Percentiles rank a stretch among this genome's conserved stretches.
Evolutionary conservation across 2,329 filamentous ascomycete genomes (phyloP).

Genomic region (Pseudocercospora fijiensis): DNA sequence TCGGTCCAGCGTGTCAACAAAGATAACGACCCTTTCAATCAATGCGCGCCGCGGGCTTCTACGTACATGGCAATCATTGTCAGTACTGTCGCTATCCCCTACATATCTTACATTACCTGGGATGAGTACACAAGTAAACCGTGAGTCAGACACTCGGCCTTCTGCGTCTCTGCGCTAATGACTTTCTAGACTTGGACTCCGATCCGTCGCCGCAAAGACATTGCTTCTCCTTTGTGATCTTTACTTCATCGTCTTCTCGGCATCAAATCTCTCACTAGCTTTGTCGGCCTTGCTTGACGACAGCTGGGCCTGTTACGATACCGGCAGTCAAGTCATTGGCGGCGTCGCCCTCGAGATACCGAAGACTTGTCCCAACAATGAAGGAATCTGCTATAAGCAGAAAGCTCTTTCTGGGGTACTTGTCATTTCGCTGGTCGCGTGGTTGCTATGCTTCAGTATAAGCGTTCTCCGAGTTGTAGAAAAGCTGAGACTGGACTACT

Average conservation of each 20-base stretch:
- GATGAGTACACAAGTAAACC: slow-evolving; percentile 97
- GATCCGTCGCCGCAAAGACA: slow-evolving; percentile 80
- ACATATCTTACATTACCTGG: slow-evolving; percentile 89
- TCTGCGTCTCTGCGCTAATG: slow-evolving; percentile 16
- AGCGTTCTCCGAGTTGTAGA: slow-evolving; percentile 54
- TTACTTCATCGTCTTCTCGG: slow-evolving; percentile 96
- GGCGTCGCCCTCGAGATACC: slow-evolving; percentile 27
- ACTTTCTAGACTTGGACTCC: slow-evolving; percentile 63
- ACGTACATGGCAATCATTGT: slow-evolving; percentile 86
- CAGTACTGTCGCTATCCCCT: slow-evolving; percentile 83
- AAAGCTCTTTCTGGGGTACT: slow-evolving; percentile 75
- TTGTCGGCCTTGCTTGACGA: slow-evolving; percentile 75
- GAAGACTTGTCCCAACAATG: slow-evolving; percentile 38
- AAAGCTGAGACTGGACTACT: slow-evolving; percentile 33
- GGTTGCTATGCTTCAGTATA: slow-evolving; percentile 85
- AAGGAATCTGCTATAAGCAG: slow-evolving; percentile 60
- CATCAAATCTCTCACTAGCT: slow-evolving; percentile 84
- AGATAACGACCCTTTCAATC: slow-evolving; percentile 32
- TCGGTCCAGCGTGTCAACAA: slow-evolving; percentile 41
- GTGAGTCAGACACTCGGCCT: slow-evolving; percentile 22
- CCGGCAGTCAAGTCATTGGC: slow-evolving; percentile 18
- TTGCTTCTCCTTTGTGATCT: slow-evolving; percentile 87
- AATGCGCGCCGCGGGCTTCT: slow-evolving; percentile 56
- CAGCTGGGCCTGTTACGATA: slow-evolving; percentile 51
- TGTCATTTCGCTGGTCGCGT: slow-evolving; percentile 79